Percentiles rank a stretch among this genome's conserved stretches.
Conservation (phyloP, 2,329 filamentous ascomycete genomes). For the Hysterium pulicare region DNA sequence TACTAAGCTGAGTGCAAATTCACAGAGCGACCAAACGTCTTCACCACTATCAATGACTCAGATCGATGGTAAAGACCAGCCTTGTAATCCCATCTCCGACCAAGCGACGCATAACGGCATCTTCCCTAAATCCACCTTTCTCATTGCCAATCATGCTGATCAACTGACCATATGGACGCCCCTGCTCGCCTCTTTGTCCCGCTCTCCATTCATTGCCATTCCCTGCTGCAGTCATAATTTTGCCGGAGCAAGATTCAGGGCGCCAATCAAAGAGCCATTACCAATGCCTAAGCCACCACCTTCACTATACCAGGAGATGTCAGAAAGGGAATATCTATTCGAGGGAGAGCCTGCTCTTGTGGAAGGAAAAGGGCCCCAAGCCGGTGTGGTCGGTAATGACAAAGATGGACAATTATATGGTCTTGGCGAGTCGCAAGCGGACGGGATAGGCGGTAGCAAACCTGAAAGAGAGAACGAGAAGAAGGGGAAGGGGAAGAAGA, state of each 20-base stretch:
- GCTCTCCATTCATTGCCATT: conserved; percentile 83
- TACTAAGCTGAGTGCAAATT: too few species aligned
- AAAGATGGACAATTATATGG: too few species aligned
- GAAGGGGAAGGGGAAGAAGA: too few species aligned
- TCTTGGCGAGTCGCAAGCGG: too few species aligned
- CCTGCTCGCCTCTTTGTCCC: conserved; percentile 71
- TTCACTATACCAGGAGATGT: too few species aligned
- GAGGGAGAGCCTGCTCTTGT: too few species aligned
- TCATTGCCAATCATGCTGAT: conserved; percentile 95
- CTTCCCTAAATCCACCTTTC: conserved; percentile 76
- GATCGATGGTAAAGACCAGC: conserved; percentile 19
- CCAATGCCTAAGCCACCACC: neutral
- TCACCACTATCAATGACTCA: neutral
- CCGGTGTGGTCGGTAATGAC: too few species aligned
- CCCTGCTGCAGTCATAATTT: conserved; percentile 93
- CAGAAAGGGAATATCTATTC: too few species aligned
- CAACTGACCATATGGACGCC: conserved; percentile 96
- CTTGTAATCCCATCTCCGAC: neutral
- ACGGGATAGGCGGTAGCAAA: too few species aligned
- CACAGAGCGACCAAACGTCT: too few species aligned
- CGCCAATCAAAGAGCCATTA: conserved; percentile 36
- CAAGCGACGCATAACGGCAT: conserved; percentile 54
- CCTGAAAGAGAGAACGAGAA: too few species aligned
- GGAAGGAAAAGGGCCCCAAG: too few species aligned
- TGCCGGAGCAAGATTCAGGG: conserved; percentile 69